Conservation (phyloP, 2,329 filamentous ascomycete species). For the Sclerotinia glacialis region DNA sequence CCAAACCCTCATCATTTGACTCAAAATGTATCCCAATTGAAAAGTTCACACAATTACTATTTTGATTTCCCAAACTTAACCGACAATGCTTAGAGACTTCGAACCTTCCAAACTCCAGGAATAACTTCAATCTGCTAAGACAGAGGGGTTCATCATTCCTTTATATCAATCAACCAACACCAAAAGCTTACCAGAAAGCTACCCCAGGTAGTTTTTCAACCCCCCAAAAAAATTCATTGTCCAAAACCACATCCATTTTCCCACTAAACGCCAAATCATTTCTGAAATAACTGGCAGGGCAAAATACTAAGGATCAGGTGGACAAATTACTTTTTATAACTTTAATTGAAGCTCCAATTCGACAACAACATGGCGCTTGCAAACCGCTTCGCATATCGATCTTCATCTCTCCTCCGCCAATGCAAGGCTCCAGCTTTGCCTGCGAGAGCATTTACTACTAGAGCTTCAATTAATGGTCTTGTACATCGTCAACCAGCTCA, state of each 20-base stretch:
- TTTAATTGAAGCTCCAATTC: conserved; percentile 31
- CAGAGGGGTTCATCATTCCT: conserved; percentile 23
- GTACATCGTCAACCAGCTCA: conserved; percentile 30
- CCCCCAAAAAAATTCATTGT: conserved; percentile 1
- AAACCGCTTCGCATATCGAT: conserved; percentile 36
- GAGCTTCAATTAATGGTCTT: conserved; percentile 31
- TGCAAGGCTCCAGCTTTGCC: conserved; percentile 31
- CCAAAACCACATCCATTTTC: conserved; percentile 20
- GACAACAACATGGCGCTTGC: conserved; percentile 39
- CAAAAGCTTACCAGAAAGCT: conserved; percentile 19
- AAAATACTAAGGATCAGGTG: conserved; percentile 25
- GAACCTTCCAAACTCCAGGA: conserved; percentile 35
- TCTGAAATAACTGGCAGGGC: conserved; percentile 21
- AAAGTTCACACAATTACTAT: not conserved
- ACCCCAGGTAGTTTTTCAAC: conserved; percentile 12
- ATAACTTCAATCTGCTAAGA: conserved; percentile 25
- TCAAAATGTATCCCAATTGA: not conserved
- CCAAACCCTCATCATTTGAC: not conserved
- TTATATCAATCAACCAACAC: conserved; percentile 19
- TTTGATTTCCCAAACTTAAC: conserved; percentile 23
- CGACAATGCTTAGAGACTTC: conserved; percentile 37
- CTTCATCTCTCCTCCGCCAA: conserved; percentile 38
- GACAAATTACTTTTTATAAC: conserved; percentile 10
- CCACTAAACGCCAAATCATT: conserved; percentile 6
- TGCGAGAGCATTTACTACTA: conserved; percentile 36